A percentile compares a stretch with the other conserved stretches of the same genome.
Conservation (phyloP, 305 asterid genomes). For the Withania somnifera region DNA sequence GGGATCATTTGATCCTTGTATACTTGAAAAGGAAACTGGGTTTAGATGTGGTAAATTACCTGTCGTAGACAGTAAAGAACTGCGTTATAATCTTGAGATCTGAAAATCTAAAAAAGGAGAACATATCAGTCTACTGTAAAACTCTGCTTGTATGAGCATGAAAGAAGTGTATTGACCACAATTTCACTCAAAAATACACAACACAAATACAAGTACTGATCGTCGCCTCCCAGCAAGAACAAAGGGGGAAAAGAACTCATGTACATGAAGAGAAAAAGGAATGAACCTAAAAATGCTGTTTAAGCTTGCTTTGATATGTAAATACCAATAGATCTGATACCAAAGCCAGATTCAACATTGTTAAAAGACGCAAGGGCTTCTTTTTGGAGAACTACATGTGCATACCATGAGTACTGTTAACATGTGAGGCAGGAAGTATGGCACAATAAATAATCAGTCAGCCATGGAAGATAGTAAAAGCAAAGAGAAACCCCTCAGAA, state of each 20-base stretch:
- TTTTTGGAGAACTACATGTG: neutral
- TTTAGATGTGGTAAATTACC: constrained; percentile 25
- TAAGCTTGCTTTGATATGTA: neutral
- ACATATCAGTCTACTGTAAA: neutral
- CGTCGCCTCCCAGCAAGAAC: neutral
- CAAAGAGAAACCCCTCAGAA: neutral
- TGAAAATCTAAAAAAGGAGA: constrained; percentile 45
- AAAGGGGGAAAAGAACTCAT: neutral
- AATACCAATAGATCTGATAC: neutral
- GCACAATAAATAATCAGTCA: neutral
- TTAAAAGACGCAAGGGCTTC: neutral
- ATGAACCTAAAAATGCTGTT: neutral
- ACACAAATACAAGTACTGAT: neutral
- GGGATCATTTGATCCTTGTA: neutral
- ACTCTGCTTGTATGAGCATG: neutral
- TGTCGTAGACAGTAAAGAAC: constrained; percentile 82
- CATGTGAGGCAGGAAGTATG: neutral
- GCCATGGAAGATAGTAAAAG: neutral
- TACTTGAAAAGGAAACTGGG: neutral
- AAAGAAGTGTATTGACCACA: neutral
- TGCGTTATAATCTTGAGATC: constrained; percentile 88
- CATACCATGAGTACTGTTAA: neutral
- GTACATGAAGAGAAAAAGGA: neutral
- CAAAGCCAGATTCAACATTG: neutral
- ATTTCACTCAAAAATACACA: neutral